Percentiles rank a stretch among this genome's conserved stretches.
Evolutionary conservation across 176 grass and related monocot species (phyloP).

Genomic region (maize (Zea mays)): DNA sequence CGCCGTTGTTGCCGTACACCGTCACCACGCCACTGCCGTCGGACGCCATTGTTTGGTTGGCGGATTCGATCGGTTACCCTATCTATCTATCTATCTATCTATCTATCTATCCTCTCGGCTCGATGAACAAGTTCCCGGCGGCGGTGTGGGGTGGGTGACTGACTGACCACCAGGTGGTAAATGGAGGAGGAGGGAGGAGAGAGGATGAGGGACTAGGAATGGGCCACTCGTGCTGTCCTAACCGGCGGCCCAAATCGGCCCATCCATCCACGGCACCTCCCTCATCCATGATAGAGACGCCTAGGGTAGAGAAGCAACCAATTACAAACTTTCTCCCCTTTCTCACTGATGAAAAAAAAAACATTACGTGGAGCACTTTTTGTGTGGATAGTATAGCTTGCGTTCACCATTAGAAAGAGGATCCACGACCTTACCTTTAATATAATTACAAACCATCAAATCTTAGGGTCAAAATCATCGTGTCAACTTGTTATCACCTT

Average conservation of each 20-base stretch:
- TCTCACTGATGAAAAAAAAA: no score
- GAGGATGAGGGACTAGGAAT: not conserved
- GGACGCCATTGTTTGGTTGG: slow-evolving; percentile 26
- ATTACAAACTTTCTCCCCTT: no score
- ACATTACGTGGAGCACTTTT: no score
- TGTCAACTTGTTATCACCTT: no score
- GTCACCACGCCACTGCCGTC: slow-evolving; percentile 67
- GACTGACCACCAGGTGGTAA: not conserved
- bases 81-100: not conserved
- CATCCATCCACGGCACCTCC: no score
- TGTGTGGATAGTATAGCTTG: no score
- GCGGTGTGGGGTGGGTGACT: no score
- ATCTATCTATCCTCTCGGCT: not conserved
- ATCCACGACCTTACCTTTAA: no score
- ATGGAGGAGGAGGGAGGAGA: not conserved
- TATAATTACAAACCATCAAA: no score
- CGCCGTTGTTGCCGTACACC: slow-evolving; percentile 50
- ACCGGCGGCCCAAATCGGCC: not conserved
- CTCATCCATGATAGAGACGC: no score
- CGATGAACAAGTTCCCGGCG: not conserved
- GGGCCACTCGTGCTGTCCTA: not conserved
- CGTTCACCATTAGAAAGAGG: no score
- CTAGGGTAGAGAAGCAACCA: not conserved
- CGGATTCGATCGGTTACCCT: not conserved
- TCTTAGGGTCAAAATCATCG: no score